These are phyloP conservation scores for Diplodia seriata DNA, from an alignment of 2,329 filamentous ascomycete species.

Conservation along the genomic window DNA sequence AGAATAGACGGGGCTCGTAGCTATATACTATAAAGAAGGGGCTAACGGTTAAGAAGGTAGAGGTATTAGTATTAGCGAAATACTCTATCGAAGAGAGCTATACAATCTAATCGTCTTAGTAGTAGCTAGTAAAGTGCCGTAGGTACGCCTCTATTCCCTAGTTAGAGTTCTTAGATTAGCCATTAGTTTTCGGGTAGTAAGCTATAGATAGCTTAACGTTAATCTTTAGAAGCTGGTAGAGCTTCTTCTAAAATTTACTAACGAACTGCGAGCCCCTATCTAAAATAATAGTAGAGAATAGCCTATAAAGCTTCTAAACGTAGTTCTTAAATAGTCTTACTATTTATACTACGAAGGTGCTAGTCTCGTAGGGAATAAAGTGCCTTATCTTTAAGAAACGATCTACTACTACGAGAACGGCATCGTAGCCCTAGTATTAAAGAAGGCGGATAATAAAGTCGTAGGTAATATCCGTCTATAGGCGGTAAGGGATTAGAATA, in stretches of 20 bases:
- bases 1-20: slow-evolving; percentile 10
- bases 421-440: not conserved
- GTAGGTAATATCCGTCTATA: slow-evolving; percentile 35
- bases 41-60: not conserved
- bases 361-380: slow-evolving; percentile 29
- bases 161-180: slow-evolving; percentile 36
- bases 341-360: not conserved
- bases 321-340: slow-evolving; percentile 24
- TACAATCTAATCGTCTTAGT: slow-evolving; percentile 20
- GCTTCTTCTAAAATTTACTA: slow-evolving; percentile 33
- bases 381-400: slow-evolving; percentile 32
- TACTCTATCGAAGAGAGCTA: slow-evolving; percentile 12
- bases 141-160: slow-evolving; percentile 25
- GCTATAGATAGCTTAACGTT: slow-evolving; percentile 35
- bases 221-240: slow-evolving; percentile 31
- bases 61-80: slow-evolving; percentile 14
- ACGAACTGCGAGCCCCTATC: slow-evolving; percentile 36
- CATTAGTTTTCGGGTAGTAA: slow-evolving; percentile 37
- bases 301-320: slow-evolving; percentile 33
- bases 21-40: not conserved
- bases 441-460: slow-evolving; percentile 32
- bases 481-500: slow-evolving; percentile 32
- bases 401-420: slow-evolving; percentile 30
- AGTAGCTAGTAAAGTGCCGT: slow-evolving; percentile 7
- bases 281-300: too few relatives aligned